Base-by-base conservation (phyloP, 1,284 basidiomycete species). In the Naganishia albida region DNA sequence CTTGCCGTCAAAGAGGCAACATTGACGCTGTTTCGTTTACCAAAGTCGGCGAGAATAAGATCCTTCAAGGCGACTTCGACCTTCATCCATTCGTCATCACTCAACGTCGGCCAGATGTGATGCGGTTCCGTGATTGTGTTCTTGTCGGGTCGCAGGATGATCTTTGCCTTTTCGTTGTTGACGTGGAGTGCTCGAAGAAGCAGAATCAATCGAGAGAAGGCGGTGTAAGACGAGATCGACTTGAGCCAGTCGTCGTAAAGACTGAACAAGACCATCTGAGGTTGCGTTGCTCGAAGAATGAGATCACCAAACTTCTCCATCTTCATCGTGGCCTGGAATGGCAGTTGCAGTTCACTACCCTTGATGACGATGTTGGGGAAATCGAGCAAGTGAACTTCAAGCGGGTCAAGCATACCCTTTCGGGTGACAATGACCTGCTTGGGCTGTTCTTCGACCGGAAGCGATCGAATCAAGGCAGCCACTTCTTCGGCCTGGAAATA, bases 351-450 rank as follows among this genome's bases (percentile, higher is more conserved):
- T 80, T 99, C 96, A 71, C 91, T 94, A 63, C 96, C 96, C 82
- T 99, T 98, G 84, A 99, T 99, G 79, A 98, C 94, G 73, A 99
- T 97, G 81, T 99, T 99, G 62, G 96, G 96, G 88, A 99, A 99
- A 82, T 98, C 96, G 70, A 94, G 88, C 79, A 98, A 85, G 78
- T 99, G 96, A 66, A 99, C 96, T 83, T 99, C 96, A 67, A 99
- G 87, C 51, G 92, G 92, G 80, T 94, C 91, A 78, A 99, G 86
- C 96, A 99, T 99, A 82, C 96, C 96, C 87, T 99, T 99, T 65
- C 96, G 88, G 46, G 95, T 99, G 66, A 99, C 96, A 71, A 99
- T 99, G 71, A 99, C 93, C 77, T 98, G 93, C 81, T 99, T 99
- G 20, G 94, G 96, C 80, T 99, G 96, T 81, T 99, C 96, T 82